Evolutionary conservation across 2,329 filamentous ascomycete genomes (phyloP), one percentile per base, ranked within the genome.

Genomic region (Cladophialophora yegresii): DNA sequence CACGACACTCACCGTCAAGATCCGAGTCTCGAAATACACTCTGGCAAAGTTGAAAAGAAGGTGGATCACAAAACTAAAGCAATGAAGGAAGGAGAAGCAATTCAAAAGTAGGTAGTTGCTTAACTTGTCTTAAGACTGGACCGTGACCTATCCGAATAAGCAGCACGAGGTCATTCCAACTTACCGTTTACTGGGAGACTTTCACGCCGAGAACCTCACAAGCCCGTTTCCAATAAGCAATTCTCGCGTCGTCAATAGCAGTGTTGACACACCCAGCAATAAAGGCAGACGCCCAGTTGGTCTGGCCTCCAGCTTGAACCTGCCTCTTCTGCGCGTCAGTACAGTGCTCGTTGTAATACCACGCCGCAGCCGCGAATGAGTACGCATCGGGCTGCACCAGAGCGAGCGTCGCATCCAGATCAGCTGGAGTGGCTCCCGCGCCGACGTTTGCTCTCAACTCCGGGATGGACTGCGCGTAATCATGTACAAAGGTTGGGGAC

Each of bases 261-360:
- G 84, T 84, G 0, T 78, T 78, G 47, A 88, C 78, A 75, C 86
- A 89, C 1, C 72, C 69, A 3, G 72, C 80, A 66, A 88, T 74
- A 74, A 86, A 89, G 23, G 72, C 74, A 36, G 30, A 28, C 62
- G 78, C 66, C 78, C 81, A 88, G 0, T 84, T 85, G 0, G 73
- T 75, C 70, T 81, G 71, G 0, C 77, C 79, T 0, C 81, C 83
- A n/a, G 71, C 71, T 59, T 77, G 76, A 59, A 89, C 72, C 2
- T 75, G 78, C 2, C 71, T 47, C 58, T 80, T 75, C 28, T 84
- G 77, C n/a, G 71, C 73, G 0, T 71, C 70, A 0, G 69, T 72
- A 72, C 87, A 89, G 72, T 87, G 78, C 0, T 79, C 83, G 12
- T 74, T 81, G 56, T 87, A 72, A 71, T 84, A 89, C 87, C 87